Evolutionary conservation across 225 moss, liverwort and hornwort genomes (phyloP), one percentile per base, ranked within the genome.

Genomic region (Pseudisothecium myosuroides): DNA sequence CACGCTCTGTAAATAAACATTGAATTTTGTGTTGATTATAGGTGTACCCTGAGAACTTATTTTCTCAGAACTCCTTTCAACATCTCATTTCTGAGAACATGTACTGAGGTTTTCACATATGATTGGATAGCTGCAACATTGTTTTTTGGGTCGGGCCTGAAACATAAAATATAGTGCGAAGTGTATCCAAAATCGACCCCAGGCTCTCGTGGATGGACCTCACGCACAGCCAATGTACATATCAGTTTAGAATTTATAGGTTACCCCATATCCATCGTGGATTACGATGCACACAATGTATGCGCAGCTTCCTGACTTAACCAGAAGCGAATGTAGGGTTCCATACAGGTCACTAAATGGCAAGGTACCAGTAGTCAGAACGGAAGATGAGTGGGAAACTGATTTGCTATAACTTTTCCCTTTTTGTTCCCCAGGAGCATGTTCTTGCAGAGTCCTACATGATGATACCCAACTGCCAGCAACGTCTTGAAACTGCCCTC

Each of bases 391-490:
- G 39, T 34, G 34, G 19, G 6, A 24, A 17, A 34, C 78, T 88
- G 78, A 90, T 83, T 13, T 27, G 15, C 45, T 65, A 2, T 28
- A 31, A 49, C 60, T 55, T 87, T 55, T 21, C 14, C 50, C 34
- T 65, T 60, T 23, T 12, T 52, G 65, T 71, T 29, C 63, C 39
- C 26, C 92, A 98, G 96, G 95, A 97, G 85, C 92, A 95, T 87
- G 97, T 98, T 67, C 88, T 98, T 87, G 93, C 94, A 66, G 98
- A 98, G 83, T 98, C 96, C 14, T 95, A 95, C 93, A 96, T 98
- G 94, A 98, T 98, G 98, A 95, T 98, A 85, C 97, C 98, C 26
- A 94, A 97, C 87, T 95, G 97, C 89, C 91, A 93, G 83, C 94
- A 91, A 90, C 94, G 94, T 50, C 90, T 97, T 68, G 93, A 94